Base-by-base conservation (phyloP, 371 early-diverging fungal genomes). In the Mucor racemosus region DNA sequence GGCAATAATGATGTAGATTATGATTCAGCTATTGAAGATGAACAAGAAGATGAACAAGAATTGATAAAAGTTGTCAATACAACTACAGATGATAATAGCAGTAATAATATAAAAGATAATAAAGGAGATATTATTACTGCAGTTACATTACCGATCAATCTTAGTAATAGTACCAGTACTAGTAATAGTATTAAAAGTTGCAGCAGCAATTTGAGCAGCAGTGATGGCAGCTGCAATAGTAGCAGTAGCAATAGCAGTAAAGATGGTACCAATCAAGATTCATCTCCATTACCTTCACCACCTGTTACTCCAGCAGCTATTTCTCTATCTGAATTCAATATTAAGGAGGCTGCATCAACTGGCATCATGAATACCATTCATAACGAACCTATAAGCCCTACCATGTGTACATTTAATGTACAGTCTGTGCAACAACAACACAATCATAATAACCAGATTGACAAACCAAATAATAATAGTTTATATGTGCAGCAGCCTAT, bases 361-460 rank as follows among this genome's bases (percentile, higher is more conserved):
- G 42, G 42, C 46, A 58, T 38, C 14, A 55, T 33, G 19, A 42
- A 36, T 33, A 58, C 48, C 7, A 42, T 19, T 13, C 56, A 62
- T 34, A 58, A 39, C 44, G 67, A 67, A 26, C 58, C 67, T 17
- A 33, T 33, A 14, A 61, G 58, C 11, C 62, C 67, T 34, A 57
- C 67, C 8, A 38, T 67, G 34, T 67, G 58, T 41, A 48, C 50
- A 44, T 62, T 62, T 46, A 62, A 61, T 62, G 60, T 60, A 68
- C 73, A 60, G 54, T 50, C 62, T 15, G 54, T 54, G 62, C 54
- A 62, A 33, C 58, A 33, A 31, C 57, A 58, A 31, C 56, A 56
- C 31, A 54, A 44, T 40, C 62, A 63, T 57, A n/a, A 38, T 7
- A 36, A 44, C 5, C 61, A 58, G 19, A 14, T 59, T 19, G 63